Evolutionary conservation across 2,329 filamentous ascomycete species (phyloP).

Genomic region (Curvularia lunata): DNA sequence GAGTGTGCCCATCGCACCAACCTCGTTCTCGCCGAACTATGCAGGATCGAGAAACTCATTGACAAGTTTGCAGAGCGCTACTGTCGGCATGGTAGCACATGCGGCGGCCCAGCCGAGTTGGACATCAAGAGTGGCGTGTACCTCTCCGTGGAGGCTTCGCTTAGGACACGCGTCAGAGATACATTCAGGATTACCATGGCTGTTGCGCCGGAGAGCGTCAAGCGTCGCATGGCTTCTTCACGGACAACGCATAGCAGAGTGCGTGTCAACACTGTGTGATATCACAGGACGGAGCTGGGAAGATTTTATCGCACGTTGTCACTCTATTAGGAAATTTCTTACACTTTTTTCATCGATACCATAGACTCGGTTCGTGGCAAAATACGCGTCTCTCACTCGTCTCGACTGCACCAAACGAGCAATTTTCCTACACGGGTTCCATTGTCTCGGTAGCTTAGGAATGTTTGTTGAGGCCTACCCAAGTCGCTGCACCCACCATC

Average conservation of each 20-base stretch:
- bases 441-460: neutral
- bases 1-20: constrained; percentile 43
- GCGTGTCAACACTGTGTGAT: constrained; percentile 40
- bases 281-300: neutral
- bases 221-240: constrained; percentile 43
- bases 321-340: neutral
- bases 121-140: constrained; percentile 43
- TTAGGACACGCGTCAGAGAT: constrained; percentile 45
- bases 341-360: neutral
- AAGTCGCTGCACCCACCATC: neutral
- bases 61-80: constrained; percentile 48
- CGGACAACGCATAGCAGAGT: constrained; percentile 32
- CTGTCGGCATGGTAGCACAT: constrained; percentile 27
- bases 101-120: constrained; percentile 27
- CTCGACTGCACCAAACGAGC: neutral
- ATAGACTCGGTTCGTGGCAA: neutral
- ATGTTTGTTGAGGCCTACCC: neutral
- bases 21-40: constrained; percentile 42
- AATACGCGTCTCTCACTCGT: neutral
- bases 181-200: constrained; percentile 49
- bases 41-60: constrained; percentile 48
- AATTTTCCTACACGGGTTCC: neutral
- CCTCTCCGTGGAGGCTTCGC: constrained; percentile 37
- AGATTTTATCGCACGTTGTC: neutral
- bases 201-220: constrained; percentile 44